Percentiles rank a stretch among this genome's conserved stretches.
Evolutionary conservation across 495 filamentous ascomycete genomes (phyloP).

Genomic region (Pseudoneurospora amorphoporcata): DNA sequence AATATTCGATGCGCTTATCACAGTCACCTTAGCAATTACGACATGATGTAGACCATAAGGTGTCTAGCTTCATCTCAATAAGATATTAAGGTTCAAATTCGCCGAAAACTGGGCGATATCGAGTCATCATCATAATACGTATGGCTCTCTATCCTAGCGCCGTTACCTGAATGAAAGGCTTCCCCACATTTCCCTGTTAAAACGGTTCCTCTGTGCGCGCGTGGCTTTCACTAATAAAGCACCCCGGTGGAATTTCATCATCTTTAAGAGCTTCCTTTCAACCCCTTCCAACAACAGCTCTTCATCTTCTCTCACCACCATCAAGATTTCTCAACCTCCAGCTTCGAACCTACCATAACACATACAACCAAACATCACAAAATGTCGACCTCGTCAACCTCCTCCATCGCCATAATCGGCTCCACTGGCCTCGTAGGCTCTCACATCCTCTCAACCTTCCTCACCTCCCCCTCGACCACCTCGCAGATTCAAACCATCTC

Average conservation of each 20-base stretch:
- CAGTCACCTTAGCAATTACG: too few species aligned
- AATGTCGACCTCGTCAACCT: neutral
- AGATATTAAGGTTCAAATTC: neutral
- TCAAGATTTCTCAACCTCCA: neutral
- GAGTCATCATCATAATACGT: neutral
- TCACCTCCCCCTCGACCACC: slow-evolving; percentile 31
- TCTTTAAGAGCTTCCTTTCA: neutral
- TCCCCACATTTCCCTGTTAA: neutral
- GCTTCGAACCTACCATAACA: neutral
- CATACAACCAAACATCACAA: neutral
- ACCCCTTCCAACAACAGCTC: neutral
- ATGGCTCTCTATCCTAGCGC: neutral
- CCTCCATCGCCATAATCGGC: slow-evolving; percentile 39
- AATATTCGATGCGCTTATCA: neutral
- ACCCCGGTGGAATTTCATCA: neutral
- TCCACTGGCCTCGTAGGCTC: slow-evolving; percentile 48
- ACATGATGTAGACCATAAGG: too few species aligned
- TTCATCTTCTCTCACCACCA: neutral
- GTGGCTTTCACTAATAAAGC: neutral
- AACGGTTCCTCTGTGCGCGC: neutral
- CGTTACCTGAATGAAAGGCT: neutral
- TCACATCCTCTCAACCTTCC: slow-evolving; percentile 46
- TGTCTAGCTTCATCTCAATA: too few species aligned
- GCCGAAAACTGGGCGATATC: neutral
- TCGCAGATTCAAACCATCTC: slow-evolving; percentile 47